Evolutionary conservation across 179 eudicot species (phyloP), one percentile per base, ranked within the genome.

Genomic region (Carnegiea gigantea): DNA sequence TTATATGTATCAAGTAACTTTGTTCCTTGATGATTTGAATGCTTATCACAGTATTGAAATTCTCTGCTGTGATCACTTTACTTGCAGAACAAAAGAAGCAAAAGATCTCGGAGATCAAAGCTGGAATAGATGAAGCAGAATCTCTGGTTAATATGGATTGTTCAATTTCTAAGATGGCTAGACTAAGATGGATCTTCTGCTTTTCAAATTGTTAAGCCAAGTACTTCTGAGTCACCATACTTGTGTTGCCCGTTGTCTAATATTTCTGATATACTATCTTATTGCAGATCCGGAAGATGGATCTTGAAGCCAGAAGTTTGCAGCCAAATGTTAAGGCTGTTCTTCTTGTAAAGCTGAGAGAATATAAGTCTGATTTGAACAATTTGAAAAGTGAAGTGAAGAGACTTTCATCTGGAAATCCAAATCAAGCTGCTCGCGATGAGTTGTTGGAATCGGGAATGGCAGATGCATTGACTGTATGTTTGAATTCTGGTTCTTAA

Each of bases 41-140:
- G 5, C 18, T 44, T 38, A 26, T 76, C 44, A 20, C 57, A 24
- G 24, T 43, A 64, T 43, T 80, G 51, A 43, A 64, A 78, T 46
- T 33, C 30, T 74, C 10, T 46, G 10, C 15, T 23, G 30, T 48
- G 59, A 74, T 13, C 4, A 74, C 59, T 33, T 33, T 33, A 2
- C 36, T 48, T 85, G 74, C 91, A 91, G 94, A 91, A 78, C 92
- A 88, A 80, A 91, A 88, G 84, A 91, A 91, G 80, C 92, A 91
- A 83, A 89, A 88, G 83, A 76, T 87, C 24, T 87, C 90, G 28
- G 91, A 91, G 81, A 80, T 91, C 17, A 85, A 86, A 78, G 77
- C 82, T 80, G 90, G 91, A 21, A n/a, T 91, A 64, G 91, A 91
- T 10, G 87, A 91, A 73, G 94, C 92, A 53, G 94, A 91, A 36